Evolutionary conservation across 2,329 filamentous ascomycete species (phyloP), one percentile per base, ranked within the genome.

Genomic region (Tolypocladium guangdongense): DNA sequence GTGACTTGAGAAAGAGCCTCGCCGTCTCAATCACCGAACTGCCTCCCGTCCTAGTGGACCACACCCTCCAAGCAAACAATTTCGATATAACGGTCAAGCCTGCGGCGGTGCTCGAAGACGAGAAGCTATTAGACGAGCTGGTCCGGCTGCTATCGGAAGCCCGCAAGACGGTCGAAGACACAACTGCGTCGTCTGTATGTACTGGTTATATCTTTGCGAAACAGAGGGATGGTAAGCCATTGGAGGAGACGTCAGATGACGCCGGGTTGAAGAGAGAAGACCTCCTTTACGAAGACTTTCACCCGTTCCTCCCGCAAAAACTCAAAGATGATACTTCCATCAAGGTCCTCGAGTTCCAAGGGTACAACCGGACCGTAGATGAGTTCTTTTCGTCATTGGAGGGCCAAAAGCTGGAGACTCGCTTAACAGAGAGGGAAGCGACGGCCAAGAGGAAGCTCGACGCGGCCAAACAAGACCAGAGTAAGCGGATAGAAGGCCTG

Each of bases 371-470:
- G 64, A 93, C 90, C 0, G 90, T 96, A 0, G 93, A 99, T 65
- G 89, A 96, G 60, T 99, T 96, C 73, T 97, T 95, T 68, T 97
- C 93, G 0, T 97, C 92, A 0, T 82, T 97, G 30, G 93, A 99
- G 70, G 90, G 91, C 0, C 92, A 96, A 66, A 95, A 89, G 66
- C 77, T 97, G 1, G 87, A 95, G 67, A 95, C 89, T 1, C 81
- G 84, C 52, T 72, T 97, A 5, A 83, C 82, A 4, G 92, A 97
- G 67, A 82, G 86, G 49, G 90, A 99, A 68, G 83, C 86, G 22
- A 77, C 80, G 4, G 93, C 93, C 3, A 88, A 86, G 69, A 83
- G 82, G 63, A 96, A 95, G 67, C 76, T 99, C 4, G 88, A 96
- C 38, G 81, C 87, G n/a, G 90, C 91, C 0, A 82, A 83, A 62